Base-by-base conservation (phyloP, 768 basidiomycete genomes). In the Mycena pura region DNA sequence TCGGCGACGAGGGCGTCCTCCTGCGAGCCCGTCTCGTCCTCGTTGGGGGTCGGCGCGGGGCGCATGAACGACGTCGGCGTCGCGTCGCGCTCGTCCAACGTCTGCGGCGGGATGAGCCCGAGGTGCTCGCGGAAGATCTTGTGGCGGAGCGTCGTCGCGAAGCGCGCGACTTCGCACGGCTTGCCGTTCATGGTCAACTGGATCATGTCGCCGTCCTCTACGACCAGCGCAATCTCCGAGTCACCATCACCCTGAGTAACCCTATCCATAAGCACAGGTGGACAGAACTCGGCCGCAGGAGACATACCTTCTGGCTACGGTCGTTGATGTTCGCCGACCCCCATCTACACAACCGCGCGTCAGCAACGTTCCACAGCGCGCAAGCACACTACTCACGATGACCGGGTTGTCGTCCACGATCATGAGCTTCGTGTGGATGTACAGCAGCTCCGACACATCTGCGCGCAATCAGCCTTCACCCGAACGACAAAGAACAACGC, bases 281-380 rank as follows among this genome's bases (percentile, higher is more conserved):
- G 56, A 21, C 6, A n/a, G 34, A 28, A 24, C 32, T 6, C 47
- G n/a, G 25, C 31, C 19, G 24, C 3, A 36, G 14, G 9, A 10
- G 25, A 36, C 73, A 36, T 61, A 84, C 89, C 82, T 84, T 89
- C 75, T 93, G 92, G 54, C 87, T 90, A 13, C 93, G 87, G 68
- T 96, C 94, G 62, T 96, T 96, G 65, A 96, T 71, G 72, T 98
- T 99, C 15, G 96, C 95, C 39, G 92, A 95, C 29, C 96, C 96
- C 83, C 95, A 91, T 91, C 93, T 25, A 53, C 36, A 24, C 34
- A 29, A 21, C 15, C 31, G 40, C 50, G n/a, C 57, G 40, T 19
- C 36, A 9, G 39, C 36, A 29, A 17, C 22, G 38, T 29, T 15
- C 31, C n/a, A 19, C 5, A 2, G 1, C 45, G 10, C 27, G 21